phyloP scores from a whole-genome alignment of 2,329 filamentous ascomycete species.

The Capronia epimyces region DNA sequence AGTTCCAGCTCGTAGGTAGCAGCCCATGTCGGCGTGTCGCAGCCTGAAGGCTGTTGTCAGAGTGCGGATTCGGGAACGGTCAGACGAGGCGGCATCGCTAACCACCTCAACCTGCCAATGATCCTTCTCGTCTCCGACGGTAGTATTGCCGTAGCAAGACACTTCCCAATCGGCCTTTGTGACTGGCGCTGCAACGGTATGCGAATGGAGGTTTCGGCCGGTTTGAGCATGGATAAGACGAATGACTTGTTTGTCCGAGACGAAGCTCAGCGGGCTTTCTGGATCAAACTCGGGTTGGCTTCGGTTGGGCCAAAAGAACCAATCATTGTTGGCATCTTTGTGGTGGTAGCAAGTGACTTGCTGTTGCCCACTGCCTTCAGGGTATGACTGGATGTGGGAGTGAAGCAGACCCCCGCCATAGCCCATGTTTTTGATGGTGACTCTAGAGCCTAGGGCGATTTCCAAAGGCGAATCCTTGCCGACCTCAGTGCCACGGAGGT shows the following conservation, averaged over 20 bases:
- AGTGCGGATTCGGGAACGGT: slow-evolving; percentile 79
- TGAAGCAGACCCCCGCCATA: slow-evolving; percentile 80
- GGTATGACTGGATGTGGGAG: slow-evolving; percentile 29
- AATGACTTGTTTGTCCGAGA: slow-evolving; percentile 70
- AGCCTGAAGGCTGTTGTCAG: slow-evolving; percentile 90
- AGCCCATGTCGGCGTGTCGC: slow-evolving; percentile 73
- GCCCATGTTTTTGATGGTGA: slow-evolving; percentile 98
- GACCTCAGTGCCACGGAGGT: slow-evolving; percentile 86
- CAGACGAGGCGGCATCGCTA: slow-evolving; percentile 77
- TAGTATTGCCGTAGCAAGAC: slow-evolving; percentile 91
- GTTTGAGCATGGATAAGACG: slow-evolving; percentile 92
- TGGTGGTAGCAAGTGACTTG: slow-evolving; percentile 99
- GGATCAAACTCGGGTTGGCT: slow-evolving; percentile 65
- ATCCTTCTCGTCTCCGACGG: slow-evolving; percentile 93
- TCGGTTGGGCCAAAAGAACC: slow-evolving; percentile 97
- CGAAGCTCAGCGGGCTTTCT: slow-evolving; percentile 65
- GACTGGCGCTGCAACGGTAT: slow-evolving; percentile 80
- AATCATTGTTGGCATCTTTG: slow-evolving; percentile 99
- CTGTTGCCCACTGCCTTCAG: slow-evolving; percentile 59
- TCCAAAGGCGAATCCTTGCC: slow-evolving; percentile 92
- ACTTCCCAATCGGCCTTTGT: slow-evolving; percentile 89
- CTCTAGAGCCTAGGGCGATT: slow-evolving; percentile 79
- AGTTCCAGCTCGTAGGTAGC: slow-evolving; percentile 91
- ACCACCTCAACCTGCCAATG: slow-evolving; percentile 95
- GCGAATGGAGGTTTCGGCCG: slow-evolving; percentile 93